phyloP scores from a whole-genome alignment of 179 eudicot genomes.

The Spinacia oleracea region DNA sequence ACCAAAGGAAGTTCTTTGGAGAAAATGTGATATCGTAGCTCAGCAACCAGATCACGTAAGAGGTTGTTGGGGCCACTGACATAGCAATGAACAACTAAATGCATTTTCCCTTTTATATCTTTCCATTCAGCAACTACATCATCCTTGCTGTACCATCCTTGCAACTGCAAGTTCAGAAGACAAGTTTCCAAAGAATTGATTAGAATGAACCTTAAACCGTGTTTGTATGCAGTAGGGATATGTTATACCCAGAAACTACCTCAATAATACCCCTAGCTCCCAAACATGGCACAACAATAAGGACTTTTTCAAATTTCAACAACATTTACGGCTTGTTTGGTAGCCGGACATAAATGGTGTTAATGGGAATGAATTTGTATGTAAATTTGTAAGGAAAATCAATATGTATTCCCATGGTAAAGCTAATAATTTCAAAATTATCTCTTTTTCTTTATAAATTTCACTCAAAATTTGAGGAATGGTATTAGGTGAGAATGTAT shows the following conservation, averaged over 20 bases:
- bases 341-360: no score
- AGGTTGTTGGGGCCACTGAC: slow-evolving; percentile 79
- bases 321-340: no score
- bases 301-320: neutral
- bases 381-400: no score
- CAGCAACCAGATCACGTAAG: slow-evolving; percentile 68
- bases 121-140: slow-evolving; percentile 96
- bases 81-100: slow-evolving; percentile 75
- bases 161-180: slow-evolving; percentile 49
- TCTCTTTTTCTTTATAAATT: no score
- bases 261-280: neutral
- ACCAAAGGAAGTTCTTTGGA: slow-evolving; percentile 93
- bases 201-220: neutral
- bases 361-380: no score
- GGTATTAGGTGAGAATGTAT: no score
- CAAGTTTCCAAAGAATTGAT: neutral
- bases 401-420: no score
- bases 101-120: slow-evolving; percentile 59
- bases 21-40: slow-evolving; percentile 83
- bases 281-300: neutral
- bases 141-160: slow-evolving; percentile 90
- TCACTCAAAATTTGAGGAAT: no score
- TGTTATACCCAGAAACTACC: neutral
- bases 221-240: neutral
- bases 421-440: no score